A percentile compares a stretch with the other conserved stretches of the same genome.
Evolutionary conservation across 768 basidiomycete species (phyloP).

Genomic region (Leccinum obscurum): DNA sequence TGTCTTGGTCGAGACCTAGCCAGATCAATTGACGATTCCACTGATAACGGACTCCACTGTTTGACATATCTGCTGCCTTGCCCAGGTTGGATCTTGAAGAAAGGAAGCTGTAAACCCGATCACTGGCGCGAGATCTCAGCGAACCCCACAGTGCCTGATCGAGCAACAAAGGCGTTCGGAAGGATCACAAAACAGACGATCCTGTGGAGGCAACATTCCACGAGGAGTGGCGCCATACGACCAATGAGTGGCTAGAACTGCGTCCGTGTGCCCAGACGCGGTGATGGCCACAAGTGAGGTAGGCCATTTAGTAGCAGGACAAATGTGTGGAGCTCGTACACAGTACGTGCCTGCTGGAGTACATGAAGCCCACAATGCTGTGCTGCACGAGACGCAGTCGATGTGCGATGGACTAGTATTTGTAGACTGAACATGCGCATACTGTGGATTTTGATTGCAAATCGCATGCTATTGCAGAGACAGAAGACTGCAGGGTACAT

Average conservation of each 20-base stretch:
- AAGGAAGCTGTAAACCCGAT: constrained; percentile 8
- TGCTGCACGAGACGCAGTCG: constrained; percentile 5
- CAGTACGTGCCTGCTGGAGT: neutral
- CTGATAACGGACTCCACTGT: constrained; percentile 7
- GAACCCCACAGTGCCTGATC: constrained; percentile 17
- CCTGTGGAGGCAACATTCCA: constrained; percentile 11
- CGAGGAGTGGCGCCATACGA: constrained; percentile 19
- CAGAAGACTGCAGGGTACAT: constrained; percentile 6
- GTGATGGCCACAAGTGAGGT: constrained; percentile 1
- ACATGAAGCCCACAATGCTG: neutral
- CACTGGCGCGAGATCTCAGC: constrained; percentile 28
- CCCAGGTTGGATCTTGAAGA: neutral
- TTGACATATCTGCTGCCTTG: neutral
- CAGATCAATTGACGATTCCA: constrained; percentile 13
- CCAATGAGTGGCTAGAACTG: constrained; percentile 3
- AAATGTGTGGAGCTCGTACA: constrained; percentile 12
- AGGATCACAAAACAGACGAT: constrained; percentile 14
- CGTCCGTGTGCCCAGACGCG: neutral
- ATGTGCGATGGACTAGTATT: neutral
- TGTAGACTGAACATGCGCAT: constrained; percentile 10
- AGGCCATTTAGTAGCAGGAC: constrained; percentile 17
- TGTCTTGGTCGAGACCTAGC: constrained; percentile 11
- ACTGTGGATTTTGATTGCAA: constrained; percentile 16
- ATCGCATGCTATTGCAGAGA: constrained; percentile 13
- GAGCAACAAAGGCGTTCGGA: constrained; percentile 6